A percentile compares a stretch with the other conserved stretches of the same genome.
phyloP scores from a whole-genome alignment of 176 grass and related monocot genomes.

The Oropetium thomaeum region DNA sequence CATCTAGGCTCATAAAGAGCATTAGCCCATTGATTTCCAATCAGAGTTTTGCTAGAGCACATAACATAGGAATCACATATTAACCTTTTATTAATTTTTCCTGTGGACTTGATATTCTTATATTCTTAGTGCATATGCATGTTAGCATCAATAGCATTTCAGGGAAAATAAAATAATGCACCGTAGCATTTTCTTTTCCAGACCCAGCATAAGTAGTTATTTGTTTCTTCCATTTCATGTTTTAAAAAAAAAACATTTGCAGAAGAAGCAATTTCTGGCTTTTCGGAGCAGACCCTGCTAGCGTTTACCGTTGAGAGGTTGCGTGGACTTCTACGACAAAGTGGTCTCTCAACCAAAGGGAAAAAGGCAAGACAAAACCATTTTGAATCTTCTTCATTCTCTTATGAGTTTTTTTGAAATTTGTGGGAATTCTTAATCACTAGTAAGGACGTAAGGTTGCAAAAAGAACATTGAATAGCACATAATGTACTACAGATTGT shows the following conservation, averaged over 20 bases:
- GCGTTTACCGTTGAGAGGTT: slow-evolving; percentile 78
- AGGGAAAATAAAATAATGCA: background rate
- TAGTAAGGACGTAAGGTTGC: too few species aligned
- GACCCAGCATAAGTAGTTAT: background rate
- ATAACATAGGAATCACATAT: background rate
- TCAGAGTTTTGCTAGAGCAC: background rate
- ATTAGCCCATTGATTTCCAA: background rate
- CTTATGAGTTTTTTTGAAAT: too few species aligned
- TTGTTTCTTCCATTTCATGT: slow-evolving; percentile 10
- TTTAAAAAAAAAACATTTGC: slow-evolving; percentile 36
- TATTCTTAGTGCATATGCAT: background rate
- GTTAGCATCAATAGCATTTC: slow-evolving; percentile 5
- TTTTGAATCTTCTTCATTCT: slow-evolving; percentile 21
- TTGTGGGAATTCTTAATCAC: too few species aligned
- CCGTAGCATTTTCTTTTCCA: background rate
- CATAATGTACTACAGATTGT: too few species aligned
- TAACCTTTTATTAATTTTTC: background rate
- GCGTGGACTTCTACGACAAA: slow-evolving; percentile 74
- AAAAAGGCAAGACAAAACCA: slow-evolving; percentile 64
- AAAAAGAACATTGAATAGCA: too few species aligned
- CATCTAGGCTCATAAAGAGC: background rate
- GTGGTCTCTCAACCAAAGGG: slow-evolving; percentile 69
- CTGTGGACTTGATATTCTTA: background rate
- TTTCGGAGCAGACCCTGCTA: slow-evolving; percentile 66
- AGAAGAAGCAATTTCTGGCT: slow-evolving; percentile 50